These are phyloP conservation scores for Yarrowia sp. DNA, from an alignment of 805 yeast species.

Conservation along the genomic window DNA sequence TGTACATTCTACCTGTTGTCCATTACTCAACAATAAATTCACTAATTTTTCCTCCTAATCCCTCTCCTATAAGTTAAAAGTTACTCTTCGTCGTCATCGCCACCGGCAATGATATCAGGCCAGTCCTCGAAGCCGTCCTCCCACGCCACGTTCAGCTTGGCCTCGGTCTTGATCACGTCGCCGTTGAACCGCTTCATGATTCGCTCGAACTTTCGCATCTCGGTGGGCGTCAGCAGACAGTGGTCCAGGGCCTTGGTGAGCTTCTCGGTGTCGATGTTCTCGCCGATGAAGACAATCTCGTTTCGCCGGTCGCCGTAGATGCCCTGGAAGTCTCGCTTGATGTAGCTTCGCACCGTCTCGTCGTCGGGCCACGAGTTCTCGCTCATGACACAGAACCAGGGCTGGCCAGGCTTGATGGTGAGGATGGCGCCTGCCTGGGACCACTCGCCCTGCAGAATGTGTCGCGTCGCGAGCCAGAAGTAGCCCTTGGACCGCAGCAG, in stretches of 20 bases:
- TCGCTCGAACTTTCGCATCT: conserved; percentile 38
- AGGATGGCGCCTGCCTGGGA: conserved; percentile 47
- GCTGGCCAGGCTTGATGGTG: conserved; percentile 45
- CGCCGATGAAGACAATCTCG: conserved; percentile 49
- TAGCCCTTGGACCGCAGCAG: conserved; percentile 47
- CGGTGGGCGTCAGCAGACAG: conserved; percentile 45
- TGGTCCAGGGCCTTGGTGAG: conserved; percentile 40
- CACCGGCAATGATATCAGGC: conserved; percentile 33
- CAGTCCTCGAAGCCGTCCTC: conserved; percentile 49
- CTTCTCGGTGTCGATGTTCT: conserved; percentile 38
- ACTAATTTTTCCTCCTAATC: conserved; percentile 10
- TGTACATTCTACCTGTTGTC: too few species aligned
- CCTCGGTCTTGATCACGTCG: conserved; percentile 40
- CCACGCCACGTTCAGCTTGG: conserved; percentile 34
- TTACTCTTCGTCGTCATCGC: conserved; percentile 13
- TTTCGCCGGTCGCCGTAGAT: conserved; percentile 47
- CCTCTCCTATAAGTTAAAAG: conserved; percentile 1
- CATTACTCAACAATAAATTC: background rate
- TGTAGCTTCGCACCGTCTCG: conserved; percentile 37
- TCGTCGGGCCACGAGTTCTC: conserved; percentile 41
- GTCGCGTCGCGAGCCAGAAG: conserved; percentile 47
- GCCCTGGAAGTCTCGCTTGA: conserved; percentile 43
- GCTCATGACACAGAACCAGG: conserved; percentile 45
- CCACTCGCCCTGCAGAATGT: conserved; percentile 47
- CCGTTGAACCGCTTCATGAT: conserved; percentile 35